phyloP scores from a whole-genome alignment of 83 land plant species.

The Picea abies region DNA sequence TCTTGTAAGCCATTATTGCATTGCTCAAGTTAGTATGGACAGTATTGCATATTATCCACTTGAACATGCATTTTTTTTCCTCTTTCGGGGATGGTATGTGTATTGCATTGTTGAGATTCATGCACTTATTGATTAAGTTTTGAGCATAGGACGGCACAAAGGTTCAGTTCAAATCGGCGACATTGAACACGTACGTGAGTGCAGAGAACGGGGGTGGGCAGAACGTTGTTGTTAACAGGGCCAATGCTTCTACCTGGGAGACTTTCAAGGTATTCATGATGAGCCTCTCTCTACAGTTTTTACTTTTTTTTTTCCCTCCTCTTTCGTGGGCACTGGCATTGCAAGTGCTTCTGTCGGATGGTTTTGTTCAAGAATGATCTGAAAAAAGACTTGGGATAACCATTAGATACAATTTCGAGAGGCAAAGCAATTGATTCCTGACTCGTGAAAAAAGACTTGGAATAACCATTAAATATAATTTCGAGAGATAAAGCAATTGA shows the following conservation, averaged over 20 bases:
- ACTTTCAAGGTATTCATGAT: conserved; percentile 63
- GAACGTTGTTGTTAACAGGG: conserved; percentile 60
- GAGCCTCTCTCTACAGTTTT: neutral
- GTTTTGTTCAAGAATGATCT: neutral
- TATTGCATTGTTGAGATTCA: neutral
- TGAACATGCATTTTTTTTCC: neutral
- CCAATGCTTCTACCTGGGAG: conserved; percentile 70
- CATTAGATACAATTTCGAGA: too few relatives aligned
- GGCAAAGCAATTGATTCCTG: too few relatives aligned
- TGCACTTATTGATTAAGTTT: conserved; percentile 1
- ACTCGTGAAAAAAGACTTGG: too few relatives aligned
- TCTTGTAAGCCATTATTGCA: conserved; percentile 55
- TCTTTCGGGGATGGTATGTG: neutral
- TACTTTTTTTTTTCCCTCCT: neutral
- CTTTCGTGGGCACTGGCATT: neutral
- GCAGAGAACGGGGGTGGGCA: conserved; percentile 85
- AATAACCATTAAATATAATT: too few relatives aligned
- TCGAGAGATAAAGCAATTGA: too few relatives aligned
- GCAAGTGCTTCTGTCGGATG: neutral
- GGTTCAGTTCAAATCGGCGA: conserved; percentile 64
- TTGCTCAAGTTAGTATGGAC: neutral
- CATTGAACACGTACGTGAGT: conserved; percentile 57
- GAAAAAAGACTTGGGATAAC: too few relatives aligned
- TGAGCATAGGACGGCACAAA: conserved; percentile 77
- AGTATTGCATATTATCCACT: neutral